Evolutionary conservation across 768 basidiomycete genomes (phyloP).

Genomic region (Strobilomyces echinocephalus): DNA sequence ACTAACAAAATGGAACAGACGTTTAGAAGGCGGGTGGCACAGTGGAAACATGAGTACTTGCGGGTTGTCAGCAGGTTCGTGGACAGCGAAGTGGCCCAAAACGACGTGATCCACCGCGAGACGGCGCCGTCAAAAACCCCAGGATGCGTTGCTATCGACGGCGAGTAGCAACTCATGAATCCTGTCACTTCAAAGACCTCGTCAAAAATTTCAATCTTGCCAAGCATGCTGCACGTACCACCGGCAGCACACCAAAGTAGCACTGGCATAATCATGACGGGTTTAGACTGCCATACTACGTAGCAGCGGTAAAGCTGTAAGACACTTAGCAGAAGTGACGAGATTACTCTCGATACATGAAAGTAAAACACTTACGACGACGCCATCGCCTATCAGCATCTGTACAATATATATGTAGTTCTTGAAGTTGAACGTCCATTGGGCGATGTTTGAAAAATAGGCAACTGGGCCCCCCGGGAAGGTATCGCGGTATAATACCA

Average conservation of each 20-base stretch:
- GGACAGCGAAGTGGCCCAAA: background rate
- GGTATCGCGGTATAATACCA: background rate
- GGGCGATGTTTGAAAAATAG: background rate
- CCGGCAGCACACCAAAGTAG: background rate
- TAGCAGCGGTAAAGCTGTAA: background rate
- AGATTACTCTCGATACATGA: too few species aligned
- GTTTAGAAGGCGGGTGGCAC: background rate
- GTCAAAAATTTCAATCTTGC: background rate
- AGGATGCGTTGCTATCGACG: background rate
- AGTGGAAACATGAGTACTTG: background rate
- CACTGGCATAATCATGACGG: background rate
- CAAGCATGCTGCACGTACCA: background rate
- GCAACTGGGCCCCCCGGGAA: background rate
- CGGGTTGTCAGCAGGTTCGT: background rate
- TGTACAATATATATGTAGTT: background rate
- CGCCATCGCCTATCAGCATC: background rate
- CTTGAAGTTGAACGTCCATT: constrained; percentile 3
- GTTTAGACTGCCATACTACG: background rate
- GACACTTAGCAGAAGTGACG: background rate
- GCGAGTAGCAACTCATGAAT: background rate
- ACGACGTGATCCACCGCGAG: background rate
- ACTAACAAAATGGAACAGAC: background rate
- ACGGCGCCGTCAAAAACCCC: background rate
- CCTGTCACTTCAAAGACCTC: background rate
- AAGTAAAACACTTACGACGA: background rate